phyloP scores from a whole-genome alignment of 192 early-diverging fungal genomes.

The Backusella luteola region DNA sequence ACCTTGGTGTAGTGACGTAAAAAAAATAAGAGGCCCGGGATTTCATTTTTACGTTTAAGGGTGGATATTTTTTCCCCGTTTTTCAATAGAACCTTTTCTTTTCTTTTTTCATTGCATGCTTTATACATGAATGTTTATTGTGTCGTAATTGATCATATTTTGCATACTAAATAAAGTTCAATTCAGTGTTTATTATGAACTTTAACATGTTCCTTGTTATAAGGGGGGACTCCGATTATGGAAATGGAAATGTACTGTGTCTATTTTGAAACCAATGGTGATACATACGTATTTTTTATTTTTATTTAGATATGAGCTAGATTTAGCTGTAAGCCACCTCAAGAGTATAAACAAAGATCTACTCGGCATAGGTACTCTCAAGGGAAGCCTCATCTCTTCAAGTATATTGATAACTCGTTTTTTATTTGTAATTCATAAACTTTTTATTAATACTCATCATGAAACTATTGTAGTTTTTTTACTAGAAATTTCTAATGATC shows the following conservation, averaged over 20 bases:
- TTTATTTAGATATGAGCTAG: too few species aligned
- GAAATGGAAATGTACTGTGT: background rate
- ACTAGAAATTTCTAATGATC: too few species aligned
- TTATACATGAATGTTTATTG: background rate
- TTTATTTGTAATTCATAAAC: too few species aligned
- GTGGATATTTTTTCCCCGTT: background rate
- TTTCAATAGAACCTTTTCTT: background rate
- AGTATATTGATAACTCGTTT: too few species aligned
- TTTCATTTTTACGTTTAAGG: background rate
- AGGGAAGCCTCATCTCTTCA: too few species aligned
- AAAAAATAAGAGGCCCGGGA: background rate
- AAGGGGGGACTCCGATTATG: background rate
- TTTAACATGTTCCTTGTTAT: background rate
- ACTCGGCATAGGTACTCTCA: too few species aligned
- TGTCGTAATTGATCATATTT: background rate
- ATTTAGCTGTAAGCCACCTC: too few species aligned
- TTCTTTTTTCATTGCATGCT: background rate
- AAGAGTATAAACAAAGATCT: too few species aligned
- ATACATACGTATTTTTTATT: too few species aligned
- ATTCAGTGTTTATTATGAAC: background rate
- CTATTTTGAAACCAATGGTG: too few species aligned
- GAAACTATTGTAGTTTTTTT: too few species aligned
- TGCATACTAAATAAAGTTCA: background rate
- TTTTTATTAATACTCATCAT: too few species aligned
- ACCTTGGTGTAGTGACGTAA: background rate